These are phyloP conservation scores for Salix caprea DNA, from an alignment of 345 rosid genomes.

Conservation along the genomic window DNA sequence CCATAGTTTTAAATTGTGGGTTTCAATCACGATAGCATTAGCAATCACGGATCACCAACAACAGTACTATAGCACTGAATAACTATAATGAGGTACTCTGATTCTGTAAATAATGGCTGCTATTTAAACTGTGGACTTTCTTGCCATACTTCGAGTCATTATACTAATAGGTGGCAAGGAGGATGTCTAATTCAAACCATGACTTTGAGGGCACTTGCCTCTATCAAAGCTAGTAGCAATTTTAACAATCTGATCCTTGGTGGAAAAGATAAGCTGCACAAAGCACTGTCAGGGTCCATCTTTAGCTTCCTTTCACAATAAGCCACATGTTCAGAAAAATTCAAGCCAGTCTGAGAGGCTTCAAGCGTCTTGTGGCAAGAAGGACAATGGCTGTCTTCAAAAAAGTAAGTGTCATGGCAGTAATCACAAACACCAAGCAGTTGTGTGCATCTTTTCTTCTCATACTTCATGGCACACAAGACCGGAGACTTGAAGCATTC, in stretches of 20 bases:
- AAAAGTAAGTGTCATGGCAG: constrained; percentile 48
- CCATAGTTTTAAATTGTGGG: no score
- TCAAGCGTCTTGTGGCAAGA: constrained; percentile 43
- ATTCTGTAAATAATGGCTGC: no score
- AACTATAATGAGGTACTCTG: no score
- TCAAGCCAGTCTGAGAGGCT: constrained; percentile 23
- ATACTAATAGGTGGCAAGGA: background rate
- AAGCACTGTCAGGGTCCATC: constrained; percentile 18
- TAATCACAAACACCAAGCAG: constrained; percentile 46
- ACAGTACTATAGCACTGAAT: no score
- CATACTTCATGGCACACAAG: constrained; percentile 50
- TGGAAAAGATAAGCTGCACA: constrained; percentile 39
- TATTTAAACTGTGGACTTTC: no score
- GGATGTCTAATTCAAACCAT: background rate
- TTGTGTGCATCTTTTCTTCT: constrained; percentile 48
- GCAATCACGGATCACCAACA: no score
- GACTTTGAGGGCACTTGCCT: constrained; percentile 38
- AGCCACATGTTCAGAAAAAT: constrained; percentile 47
- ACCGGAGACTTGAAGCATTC: constrained; percentile 39
- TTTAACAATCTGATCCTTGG: constrained; percentile 57
- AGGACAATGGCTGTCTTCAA: constrained; percentile 41
- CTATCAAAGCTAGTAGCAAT: constrained; percentile 57
- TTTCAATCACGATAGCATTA: no score
- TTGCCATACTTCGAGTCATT: background rate
- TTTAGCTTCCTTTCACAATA: constrained; percentile 27